Percentiles rank a stretch among this genome's conserved stretches.
Conservation (phyloP, 495 filamentous ascomycete genomes). For the Penicillium arizonense region DNA sequence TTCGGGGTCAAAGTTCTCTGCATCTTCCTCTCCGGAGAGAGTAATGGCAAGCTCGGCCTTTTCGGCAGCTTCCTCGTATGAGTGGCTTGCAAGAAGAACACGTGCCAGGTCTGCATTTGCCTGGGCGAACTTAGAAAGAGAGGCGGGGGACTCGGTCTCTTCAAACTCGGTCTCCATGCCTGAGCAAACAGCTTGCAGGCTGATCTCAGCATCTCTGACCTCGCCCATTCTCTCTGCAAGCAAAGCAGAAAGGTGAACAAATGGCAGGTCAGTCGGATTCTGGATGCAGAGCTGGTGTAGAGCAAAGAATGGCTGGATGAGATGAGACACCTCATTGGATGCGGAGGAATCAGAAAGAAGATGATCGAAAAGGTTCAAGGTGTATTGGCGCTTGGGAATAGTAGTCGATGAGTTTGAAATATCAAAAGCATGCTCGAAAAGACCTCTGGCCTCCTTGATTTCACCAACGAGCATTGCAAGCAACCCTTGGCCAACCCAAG, state of each 20-base stretch:
- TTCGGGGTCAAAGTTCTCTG: slow-evolving; percentile 53
- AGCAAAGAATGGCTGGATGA: slow-evolving; percentile 81
- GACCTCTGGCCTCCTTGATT: slow-evolving; percentile 66
- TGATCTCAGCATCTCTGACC: slow-evolving; percentile 58
- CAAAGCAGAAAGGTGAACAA: slow-evolving; percentile 75
- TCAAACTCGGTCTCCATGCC: slow-evolving; percentile 80
- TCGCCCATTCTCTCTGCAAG: slow-evolving; percentile 78
- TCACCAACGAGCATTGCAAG: slow-evolving; percentile 76
- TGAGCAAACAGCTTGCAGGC: slow-evolving; percentile 62
- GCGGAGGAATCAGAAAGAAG: slow-evolving; percentile 53
- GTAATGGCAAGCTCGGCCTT: slow-evolving; percentile 70
- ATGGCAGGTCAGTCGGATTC: slow-evolving; percentile 61
- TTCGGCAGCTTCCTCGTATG: slow-evolving; percentile 65
- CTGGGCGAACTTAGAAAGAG: slow-evolving; percentile 73
- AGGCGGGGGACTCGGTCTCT: slow-evolving; percentile 66
- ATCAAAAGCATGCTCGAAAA: slow-evolving; percentile 96
- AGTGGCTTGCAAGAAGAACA: slow-evolving; percentile 63
- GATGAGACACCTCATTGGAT: slow-evolving; percentile 58
- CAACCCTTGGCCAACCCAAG: slow-evolving; percentile 92
- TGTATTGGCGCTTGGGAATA: slow-evolving; percentile 72
- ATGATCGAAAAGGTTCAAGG: slow-evolving; percentile 75
- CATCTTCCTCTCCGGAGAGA: slow-evolving; percentile 59
- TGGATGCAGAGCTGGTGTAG: slow-evolving; percentile 76
- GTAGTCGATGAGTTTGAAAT: slow-evolving; percentile 74
- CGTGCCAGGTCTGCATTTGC: slow-evolving; percentile 88